Base-by-base conservation (phyloP, 352 stramenopile genomes). In the Blastocystis sp. region DNA sequence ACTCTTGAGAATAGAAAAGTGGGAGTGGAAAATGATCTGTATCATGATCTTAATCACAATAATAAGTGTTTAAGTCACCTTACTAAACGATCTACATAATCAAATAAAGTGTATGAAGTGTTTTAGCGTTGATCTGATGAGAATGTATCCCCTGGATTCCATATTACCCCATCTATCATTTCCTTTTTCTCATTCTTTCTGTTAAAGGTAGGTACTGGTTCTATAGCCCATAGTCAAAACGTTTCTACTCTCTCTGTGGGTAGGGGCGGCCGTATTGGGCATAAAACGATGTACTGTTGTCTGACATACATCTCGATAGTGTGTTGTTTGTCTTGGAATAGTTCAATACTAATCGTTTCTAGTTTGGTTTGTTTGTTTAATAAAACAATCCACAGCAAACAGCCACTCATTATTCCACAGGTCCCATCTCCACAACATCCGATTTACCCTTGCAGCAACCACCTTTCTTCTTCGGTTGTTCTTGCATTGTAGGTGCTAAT, bases 141-240 rank as follows among this genome's bases (percentile, higher is more conserved):
- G 2, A 2, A 33, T 62, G 56, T 17, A 62, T 6, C 56, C 56
- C 56, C 56, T 62, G 56, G 56, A 33, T 62, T n/a, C 3, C 3
- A 62, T 48, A 15, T 13, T 62, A 33, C 56, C 56, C 56, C 56
- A 62, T 62, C 56, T 5, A 33, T 7, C 3, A 33, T 62, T 62
- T 7, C 13, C 56, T 15, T 44, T 84, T 66, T 40, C 51, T 66
- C 53, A 57, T 42, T 84, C 42, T 84, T 68, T 69, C 27, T 66
- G 27, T 11, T 54, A 30, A 27, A 84, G 48, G 73, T 84, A 66
- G n/a, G 73, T 64, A 24, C 7, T 66, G 19, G n/a, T 56, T 0
- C 13, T 17, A 66, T 48, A 69, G 73, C 73, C 73, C 59, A 84
- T 84, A 84, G 73, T 84, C 73, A 84, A 84, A 84, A 57, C 73